Percentiles rank a stretch among this genome's conserved stretches.
These are phyloP conservation scores for Mucor racemosus DNA, from an alignment of 371 early-diverging fungal species.

Conservation along the genomic window DNA sequence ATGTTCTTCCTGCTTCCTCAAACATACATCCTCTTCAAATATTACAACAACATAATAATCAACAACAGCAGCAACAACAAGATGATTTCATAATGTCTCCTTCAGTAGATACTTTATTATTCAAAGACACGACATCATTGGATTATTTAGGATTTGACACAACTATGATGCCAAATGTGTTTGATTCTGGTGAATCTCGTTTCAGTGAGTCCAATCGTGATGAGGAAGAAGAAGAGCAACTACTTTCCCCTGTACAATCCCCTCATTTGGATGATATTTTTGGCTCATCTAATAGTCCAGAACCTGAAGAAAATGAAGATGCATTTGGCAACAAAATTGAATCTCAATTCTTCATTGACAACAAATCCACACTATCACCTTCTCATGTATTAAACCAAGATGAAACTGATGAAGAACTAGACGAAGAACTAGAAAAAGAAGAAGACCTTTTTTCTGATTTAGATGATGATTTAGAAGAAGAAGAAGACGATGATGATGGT, in stretches of 20 bases:
- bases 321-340: background rate
- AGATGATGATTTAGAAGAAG: background rate
- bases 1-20: background rate
- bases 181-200: conserved; percentile 23
- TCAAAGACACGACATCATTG: conserved; percentile 11
- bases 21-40: conserved; percentile 31
- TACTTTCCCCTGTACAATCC: conserved; percentile 26
- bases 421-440: background rate
- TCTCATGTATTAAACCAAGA: conserved; percentile 1
- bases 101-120: conserved; percentile 5
- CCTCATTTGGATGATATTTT: conserved; percentile 9
- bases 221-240: conserved; percentile 22
- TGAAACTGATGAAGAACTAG: conserved; percentile 10
- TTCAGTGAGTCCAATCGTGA: conserved; percentile 23
- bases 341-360: background rate
- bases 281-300: conserved; percentile 2
- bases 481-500: conserved; percentile 15
- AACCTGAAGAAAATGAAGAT: conserved; percentile 2
- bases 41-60: conserved; percentile 14
- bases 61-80: background rate
- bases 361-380: background rate
- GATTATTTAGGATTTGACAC: conserved; percentile 13
- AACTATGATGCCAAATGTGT: conserved; percentile 3
- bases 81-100: conserved; percentile 1
- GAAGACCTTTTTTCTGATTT: background rate